These are phyloP conservation scores for Parachlorella kessleri DNA, from an alignment of 139 green algal species.

Conservation along the genomic window DNA sequence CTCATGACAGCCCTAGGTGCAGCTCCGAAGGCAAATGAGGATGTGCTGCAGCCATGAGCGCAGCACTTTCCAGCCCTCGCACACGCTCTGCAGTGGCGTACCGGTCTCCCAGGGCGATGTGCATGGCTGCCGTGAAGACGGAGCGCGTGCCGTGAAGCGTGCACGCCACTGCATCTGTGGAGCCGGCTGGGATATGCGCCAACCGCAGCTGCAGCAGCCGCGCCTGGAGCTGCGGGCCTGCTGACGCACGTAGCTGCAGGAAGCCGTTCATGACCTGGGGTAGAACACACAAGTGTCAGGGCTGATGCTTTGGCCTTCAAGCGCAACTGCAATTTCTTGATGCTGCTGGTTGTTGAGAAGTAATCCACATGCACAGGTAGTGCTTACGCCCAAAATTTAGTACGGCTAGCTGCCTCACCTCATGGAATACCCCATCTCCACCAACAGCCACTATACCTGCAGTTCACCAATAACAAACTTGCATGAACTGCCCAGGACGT, in stretches of 20 bases:
- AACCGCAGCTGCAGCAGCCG: conserved; percentile 53
- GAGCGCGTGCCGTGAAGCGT: conserved; percentile 78
- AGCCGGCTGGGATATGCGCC: conserved; percentile 83
- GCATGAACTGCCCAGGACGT: background rate
- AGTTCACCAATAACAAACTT: background rate
- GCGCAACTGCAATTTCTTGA: too few relatives aligned
- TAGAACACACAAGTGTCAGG: too few relatives aligned
- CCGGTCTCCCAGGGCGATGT: conserved; percentile 85
- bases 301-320: too few relatives aligned
- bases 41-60: too few relatives aligned
- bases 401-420: too few relatives aligned
- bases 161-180: conserved; percentile 87
- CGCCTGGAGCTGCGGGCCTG: background rate
- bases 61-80: too few relatives aligned
- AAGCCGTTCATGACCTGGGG: conserved; percentile 87
- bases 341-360: too few relatives aligned
- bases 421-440: conserved; percentile 90
- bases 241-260: conserved; percentile 45
- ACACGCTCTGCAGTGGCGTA: too few relatives aligned
- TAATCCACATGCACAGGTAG: too few relatives aligned
- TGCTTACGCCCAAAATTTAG: too few relatives aligned
- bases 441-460: conserved; percentile 54
- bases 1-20: too few relatives aligned
- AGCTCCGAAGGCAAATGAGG: too few relatives aligned
- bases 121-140: conserved; percentile 74